phyloP scores from a whole-genome alignment of 306 rosid species.

The Acacia melanoxylon region DNA sequence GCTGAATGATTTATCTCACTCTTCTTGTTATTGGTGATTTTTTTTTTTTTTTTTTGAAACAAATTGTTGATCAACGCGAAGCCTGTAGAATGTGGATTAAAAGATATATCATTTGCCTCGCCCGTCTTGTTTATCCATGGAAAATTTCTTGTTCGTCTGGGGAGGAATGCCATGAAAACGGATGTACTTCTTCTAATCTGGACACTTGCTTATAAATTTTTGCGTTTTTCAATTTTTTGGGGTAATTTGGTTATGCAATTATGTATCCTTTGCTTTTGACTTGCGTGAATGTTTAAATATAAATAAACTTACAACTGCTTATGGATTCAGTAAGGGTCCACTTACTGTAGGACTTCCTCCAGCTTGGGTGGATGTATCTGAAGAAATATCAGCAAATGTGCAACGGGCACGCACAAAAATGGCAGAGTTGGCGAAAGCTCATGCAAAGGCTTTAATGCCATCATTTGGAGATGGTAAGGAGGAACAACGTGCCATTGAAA shows the following conservation, averaged over 20 bases:
- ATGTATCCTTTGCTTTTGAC: constrained; percentile 15
- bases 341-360: constrained; percentile 91
- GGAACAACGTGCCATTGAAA: constrained; percentile 80
- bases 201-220: background rate
- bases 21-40: background rate
- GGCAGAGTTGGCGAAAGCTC: constrained; percentile 88
- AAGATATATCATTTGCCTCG: background rate
- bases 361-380: constrained; percentile 96
- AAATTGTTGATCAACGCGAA: background rate
- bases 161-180: constrained; percentile 2
- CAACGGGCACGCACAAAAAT: constrained; percentile 83
- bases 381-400: constrained; percentile 85
- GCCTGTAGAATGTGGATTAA: background rate
- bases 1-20: background rate
- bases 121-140: background rate
- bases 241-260: background rate
- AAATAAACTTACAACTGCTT: constrained; percentile 10
- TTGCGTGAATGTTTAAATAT: background rate
- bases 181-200: constrained; percentile 17
- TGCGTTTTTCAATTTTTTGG: background rate
- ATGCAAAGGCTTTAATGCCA: constrained; percentile 93
- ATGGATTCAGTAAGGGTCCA: constrained; percentile 64
- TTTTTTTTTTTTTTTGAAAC: background rate
- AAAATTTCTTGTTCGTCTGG: background rate
- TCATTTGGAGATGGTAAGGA: constrained; percentile 95